Evolutionary conservation across 257 asterid species (phyloP).

Genomic region (Perilla frutescens): DNA sequence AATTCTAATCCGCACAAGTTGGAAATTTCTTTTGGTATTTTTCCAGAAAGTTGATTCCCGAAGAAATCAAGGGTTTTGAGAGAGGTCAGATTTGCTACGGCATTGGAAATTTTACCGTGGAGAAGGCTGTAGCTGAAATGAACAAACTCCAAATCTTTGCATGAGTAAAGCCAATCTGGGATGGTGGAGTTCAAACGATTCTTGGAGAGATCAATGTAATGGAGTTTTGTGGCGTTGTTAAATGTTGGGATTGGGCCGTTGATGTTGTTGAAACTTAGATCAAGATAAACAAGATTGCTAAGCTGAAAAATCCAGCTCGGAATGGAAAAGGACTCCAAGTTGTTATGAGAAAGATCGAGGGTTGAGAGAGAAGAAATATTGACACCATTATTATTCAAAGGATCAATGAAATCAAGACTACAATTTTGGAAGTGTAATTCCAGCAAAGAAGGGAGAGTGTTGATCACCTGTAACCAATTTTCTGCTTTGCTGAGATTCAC

Average conservation of each 20-base stretch:
- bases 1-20: conserved; percentile 17
- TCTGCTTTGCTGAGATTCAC: conserved; percentile 24
- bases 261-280: background rate
- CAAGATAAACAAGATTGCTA: conserved; percentile 20
- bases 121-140: background rate
- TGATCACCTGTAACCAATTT: conserved; percentile 29
- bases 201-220: conserved; percentile 10
- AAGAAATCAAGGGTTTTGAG: conserved; percentile 20
- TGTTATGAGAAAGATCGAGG: conserved; percentile 26
- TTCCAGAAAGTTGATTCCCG: conserved; percentile 37
- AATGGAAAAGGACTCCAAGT: background rate
- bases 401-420: no score
- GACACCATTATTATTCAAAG: background rate
- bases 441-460: conserved; percentile 25
- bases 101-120: conserved; percentile 36
- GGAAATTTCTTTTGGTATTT: conserved; percentile 34
- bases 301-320: conserved; percentile 36
- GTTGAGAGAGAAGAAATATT: conserved; percentile 27
- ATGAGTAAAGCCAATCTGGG: conserved; percentile 39
- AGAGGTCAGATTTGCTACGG: conserved; percentile 39
- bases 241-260: conserved; percentile 29
- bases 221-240: conserved; percentile 28
- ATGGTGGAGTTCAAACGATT: conserved; percentile 35
- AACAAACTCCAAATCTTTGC: conserved; percentile 22
- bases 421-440: background rate